Evolutionary conservation across 164 flowering plant genomes (phyloP).

Genomic region (Tetracentron sinense): DNA sequence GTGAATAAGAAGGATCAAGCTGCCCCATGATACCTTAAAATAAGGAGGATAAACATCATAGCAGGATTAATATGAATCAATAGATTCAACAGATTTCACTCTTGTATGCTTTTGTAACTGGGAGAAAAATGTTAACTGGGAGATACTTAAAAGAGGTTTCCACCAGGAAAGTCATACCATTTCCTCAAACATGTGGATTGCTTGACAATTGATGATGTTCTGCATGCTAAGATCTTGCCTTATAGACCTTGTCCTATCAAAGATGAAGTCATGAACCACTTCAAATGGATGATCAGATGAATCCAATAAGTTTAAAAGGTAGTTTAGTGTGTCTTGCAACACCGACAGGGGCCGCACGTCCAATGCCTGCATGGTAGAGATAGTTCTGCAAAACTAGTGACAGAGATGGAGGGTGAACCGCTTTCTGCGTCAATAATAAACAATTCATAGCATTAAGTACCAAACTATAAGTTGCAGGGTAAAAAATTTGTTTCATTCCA

Average conservation of each 20-base stretch:
- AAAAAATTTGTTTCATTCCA: background rate
- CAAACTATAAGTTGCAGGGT: background rate
- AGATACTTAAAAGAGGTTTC: conserved; percentile 4
- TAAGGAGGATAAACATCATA: background rate
- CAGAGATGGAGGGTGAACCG: conserved; percentile 14
- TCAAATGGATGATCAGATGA: conserved; percentile 62
- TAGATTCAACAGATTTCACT: background rate
- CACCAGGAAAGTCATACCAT: conserved; percentile 46
- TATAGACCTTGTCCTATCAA: conserved; percentile 87
- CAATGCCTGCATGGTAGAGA: conserved; percentile 49
- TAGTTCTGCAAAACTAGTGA: conserved; percentile 86
- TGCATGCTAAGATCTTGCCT: conserved; percentile 93
- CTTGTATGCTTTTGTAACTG: background rate
- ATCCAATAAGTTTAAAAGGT: conserved; percentile 52
- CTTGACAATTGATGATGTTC: conserved; percentile 47
- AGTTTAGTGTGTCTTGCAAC: conserved; percentile 56
- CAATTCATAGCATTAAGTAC: background rate
- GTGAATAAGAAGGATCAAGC: background rate
- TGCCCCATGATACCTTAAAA: background rate
- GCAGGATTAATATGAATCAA: background rate
- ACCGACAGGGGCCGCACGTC: conserved; percentile 80
- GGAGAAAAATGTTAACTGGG: background rate
- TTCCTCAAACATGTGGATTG: conserved; percentile 57
- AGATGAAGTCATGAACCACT: conserved; percentile 77
- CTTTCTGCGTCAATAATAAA: background rate